Evolutionary conservation across 1,139 yeast species (phyloP).

Genomic region (Taiozyma sp.): DNA sequence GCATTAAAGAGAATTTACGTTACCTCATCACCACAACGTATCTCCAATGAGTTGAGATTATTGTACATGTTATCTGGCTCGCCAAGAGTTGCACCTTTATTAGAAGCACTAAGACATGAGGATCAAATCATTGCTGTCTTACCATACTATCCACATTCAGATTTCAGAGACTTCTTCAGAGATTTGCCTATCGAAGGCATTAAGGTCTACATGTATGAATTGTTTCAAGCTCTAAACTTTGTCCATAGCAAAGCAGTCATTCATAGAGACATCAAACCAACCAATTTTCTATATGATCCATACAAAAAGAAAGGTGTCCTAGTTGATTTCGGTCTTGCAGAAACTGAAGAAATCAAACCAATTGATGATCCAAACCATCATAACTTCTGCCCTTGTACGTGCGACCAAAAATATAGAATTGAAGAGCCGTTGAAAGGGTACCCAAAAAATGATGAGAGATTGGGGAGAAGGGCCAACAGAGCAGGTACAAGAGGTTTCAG

Average conservation of each 20-base stretch:
- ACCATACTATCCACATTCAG: slow-evolving; percentile 90
- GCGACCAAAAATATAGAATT: slow-evolving; percentile 1
- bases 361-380: slow-evolving; percentile 18
- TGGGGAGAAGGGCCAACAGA: slow-evolving; percentile 90
- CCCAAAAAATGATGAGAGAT: slow-evolving; percentile 76
- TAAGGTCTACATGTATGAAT: slow-evolving; percentile 73
- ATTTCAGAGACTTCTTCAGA: slow-evolving; percentile 82
- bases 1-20: slow-evolving; percentile 94
- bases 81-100: slow-evolving; percentile 76
- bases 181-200: slow-evolving; percentile 78
- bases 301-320: slow-evolving; percentile 30
- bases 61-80: slow-evolving; percentile 66
- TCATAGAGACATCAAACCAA: slow-evolving; percentile 78
- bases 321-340: slow-evolving; percentile 26
- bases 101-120: slow-evolving; percentile 80
- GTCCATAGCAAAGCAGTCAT: slow-evolving; percentile 61
- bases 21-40: slow-evolving; percentile 90
- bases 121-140: slow-evolving; percentile 93
- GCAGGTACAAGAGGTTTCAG: slow-evolving; percentile 93
- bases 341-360: slow-evolving; percentile 16
- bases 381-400: slow-evolving; percentile 26
- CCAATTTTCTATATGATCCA: slow-evolving; percentile 54
- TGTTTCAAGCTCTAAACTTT: slow-evolving; percentile 54
- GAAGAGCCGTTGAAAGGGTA: slow-evolving; percentile 47
- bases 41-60: slow-evolving; percentile 78